Percentiles rank a stretch among this genome's conserved stretches.
These are phyloP conservation scores for Cardiospermum halicacabum DNA, from an alignment of 345 rosid genomes.

Conservation along the genomic window DNA sequence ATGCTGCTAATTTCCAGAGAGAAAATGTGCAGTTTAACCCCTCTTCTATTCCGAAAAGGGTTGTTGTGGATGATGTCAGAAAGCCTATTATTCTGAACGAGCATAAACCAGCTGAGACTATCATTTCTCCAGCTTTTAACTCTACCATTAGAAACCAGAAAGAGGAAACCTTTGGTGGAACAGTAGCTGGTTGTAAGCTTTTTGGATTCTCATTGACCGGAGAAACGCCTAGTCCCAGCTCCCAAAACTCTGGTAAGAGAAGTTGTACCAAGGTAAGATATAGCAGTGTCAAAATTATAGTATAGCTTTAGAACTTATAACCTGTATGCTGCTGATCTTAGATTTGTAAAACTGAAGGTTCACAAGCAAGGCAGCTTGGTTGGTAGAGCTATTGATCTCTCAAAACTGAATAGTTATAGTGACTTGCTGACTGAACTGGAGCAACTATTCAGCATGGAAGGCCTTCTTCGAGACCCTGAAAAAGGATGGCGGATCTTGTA, in stretches of 20 bases:
- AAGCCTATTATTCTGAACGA: conserved; percentile 33
- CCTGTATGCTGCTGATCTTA: conserved; percentile 14
- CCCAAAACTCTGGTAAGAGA: conserved; percentile 72
- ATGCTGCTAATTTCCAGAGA: conserved; percentile 28
- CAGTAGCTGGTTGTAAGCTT: conserved; percentile 61
- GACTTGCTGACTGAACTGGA: conserved; percentile 79
- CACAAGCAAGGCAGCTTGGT: conserved; percentile 95
- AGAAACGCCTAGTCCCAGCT: conserved; percentile 43
- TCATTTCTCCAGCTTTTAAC: conserved; percentile 32
- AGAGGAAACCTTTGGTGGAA: conserved; percentile 29
- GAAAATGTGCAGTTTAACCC: conserved; percentile 34
- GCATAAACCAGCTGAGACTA: conserved; percentile 32
- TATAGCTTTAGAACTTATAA: conserved; percentile 4
- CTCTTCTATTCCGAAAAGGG: conserved; percentile 24
- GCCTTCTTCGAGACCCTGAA: conserved; percentile 60
- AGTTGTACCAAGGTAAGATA: conserved; percentile 80
- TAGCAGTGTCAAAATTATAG: conserved; percentile 7
- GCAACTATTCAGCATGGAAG: conserved; percentile 76
- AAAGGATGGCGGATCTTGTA: conserved; percentile 87
- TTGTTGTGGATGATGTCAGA: conserved; percentile 32
- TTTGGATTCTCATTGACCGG: conserved; percentile 74
- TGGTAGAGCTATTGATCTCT: conserved; percentile 90
- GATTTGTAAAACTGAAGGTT: conserved; percentile 46
- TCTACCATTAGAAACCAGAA: conserved; percentile 35
- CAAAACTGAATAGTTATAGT: conserved; percentile 55